These are phyloP conservation scores for Zoysia pacifica DNA, from an alignment of 176 grass and related monocot species.

Conservation along the genomic window DNA sequence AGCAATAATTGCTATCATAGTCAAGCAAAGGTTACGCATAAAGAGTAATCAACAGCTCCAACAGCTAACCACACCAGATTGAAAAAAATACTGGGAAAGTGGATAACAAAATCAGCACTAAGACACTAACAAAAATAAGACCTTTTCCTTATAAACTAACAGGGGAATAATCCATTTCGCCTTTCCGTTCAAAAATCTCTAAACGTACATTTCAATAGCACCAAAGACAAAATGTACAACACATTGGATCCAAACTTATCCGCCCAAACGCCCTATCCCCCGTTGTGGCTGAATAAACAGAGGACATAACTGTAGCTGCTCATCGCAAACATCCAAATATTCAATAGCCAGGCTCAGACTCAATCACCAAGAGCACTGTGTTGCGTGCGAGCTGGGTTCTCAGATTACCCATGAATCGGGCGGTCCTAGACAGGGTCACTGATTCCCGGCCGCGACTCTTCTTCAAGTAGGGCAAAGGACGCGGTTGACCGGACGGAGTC, in stretches of 20 bases:
- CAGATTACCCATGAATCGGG: background rate
- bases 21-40: too few species aligned
- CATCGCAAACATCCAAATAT: background rate
- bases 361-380: background rate
- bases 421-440: background rate
- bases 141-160: background rate
- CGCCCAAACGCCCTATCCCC: background rate
- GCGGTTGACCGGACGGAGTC: background rate
- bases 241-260: background rate
- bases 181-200: background rate
- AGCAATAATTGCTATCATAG: background rate
- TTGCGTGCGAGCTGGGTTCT: background rate
- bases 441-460: background rate
- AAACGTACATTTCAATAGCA: background rate
- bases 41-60: background rate
- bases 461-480: background rate
- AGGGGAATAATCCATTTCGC: too few species aligned
- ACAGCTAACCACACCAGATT: background rate
- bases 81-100: background rate
- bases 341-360: background rate
- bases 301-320: background rate
- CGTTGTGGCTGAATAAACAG: slow-evolving; percentile 8
- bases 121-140: background rate
- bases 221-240: background rate
- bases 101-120: background rate